Evolutionary conservation across 2,329 filamentous ascomycete species (phyloP), one percentile per base, ranked within the genome.

Genomic region (Colletotrichum camelliae): DNA sequence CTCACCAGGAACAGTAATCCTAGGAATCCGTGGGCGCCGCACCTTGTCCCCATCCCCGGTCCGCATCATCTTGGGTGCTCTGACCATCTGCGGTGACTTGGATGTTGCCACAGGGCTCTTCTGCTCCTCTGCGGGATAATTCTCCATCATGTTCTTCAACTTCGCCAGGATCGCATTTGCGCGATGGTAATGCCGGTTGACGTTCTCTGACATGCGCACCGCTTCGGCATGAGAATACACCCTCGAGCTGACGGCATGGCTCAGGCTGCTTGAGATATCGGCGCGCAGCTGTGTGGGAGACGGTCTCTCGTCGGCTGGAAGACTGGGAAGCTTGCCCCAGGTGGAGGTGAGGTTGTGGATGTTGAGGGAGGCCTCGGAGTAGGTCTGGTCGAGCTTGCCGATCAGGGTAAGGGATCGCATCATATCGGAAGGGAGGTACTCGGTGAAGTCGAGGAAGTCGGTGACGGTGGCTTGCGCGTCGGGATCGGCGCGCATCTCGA

Each of bases 381-480:
- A 92, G 18, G 84, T 87, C 77, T 89, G 82, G 82, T 94, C 92
- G 69, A 94, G 91, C 78, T 93, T 89, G 69, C 90, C 89, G 76
- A 94, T 92, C 48, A 94, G 86, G 5, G 91, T 93, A 60, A 94
- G 85, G 29, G 92, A 94, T 73, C 93, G 91, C 77, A 89, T 87
- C 80, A 94, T 89, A 81, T 94, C 93, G 67, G 92, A 91, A 13
- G 92, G 92, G 1, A 94, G 88, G 83, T 94, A 93, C 82, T 94
- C 93, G 79, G 91, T 93, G 78, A 92, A 92, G 81, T 94, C 92
- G 82, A 94, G 89, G 81, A 93, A 94, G 82, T 94, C 92, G 75
- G 91, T 93, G 21, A 93, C 89, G n/a, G 92, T 93, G 8, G 92
- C 91, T 79, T 93, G 91, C 31, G 91, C 91, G 85, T 94, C 92